Evolutionary conservation across 2,329 filamentous ascomycete genomes (phyloP), one percentile per base, ranked within the genome.

Genomic region (Lizonia empirigonia): DNA sequence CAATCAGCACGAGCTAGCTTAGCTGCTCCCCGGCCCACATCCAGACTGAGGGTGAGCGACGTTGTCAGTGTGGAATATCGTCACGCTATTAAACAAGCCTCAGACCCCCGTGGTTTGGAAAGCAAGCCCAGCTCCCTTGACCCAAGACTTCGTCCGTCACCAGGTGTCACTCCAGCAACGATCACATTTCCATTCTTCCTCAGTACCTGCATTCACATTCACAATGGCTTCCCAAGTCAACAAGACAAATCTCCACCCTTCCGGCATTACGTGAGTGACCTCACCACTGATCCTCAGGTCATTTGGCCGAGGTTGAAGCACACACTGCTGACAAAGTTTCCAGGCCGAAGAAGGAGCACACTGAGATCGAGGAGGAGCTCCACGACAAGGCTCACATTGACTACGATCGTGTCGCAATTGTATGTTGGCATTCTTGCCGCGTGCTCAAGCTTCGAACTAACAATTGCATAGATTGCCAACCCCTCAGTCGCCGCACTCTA

Each of bases 331-430:
- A 70, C 58, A 36, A 40, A 22, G 40, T 40, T 37, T 22, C 8
- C 70, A 95, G 91, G 77, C 90, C 92, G 60, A 82, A 86, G 71
- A 82, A 83, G 70, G 89, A 95, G 74, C 93, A 97, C 85, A 97
- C 94, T 36, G 94, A 97, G 76, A 86, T 99, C 61, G 91, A 99
- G 80, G 91, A 97, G 80, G 91, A 96, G 76, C 89, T 99, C 56
- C 92, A 97, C 78, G 91, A 97, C 78, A 91, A 88, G 73, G 94
- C 94, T 64, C 93, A 99, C 83, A 99, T 99, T 73, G 94, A 99
- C 83, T 99, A 97, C 76, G 90, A 97, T 78, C 89, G 91, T 73
- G 94, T 99, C 71, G 90, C 94, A 59, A 99, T 99, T 82, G 92
- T 96, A 84, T 76, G 90, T 74, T 51, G 20, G 8, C 22, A 13